Evolutionary conservation across 257 asterid species (phyloP).

Genomic region (Nicotiana obtusifolia): DNA sequence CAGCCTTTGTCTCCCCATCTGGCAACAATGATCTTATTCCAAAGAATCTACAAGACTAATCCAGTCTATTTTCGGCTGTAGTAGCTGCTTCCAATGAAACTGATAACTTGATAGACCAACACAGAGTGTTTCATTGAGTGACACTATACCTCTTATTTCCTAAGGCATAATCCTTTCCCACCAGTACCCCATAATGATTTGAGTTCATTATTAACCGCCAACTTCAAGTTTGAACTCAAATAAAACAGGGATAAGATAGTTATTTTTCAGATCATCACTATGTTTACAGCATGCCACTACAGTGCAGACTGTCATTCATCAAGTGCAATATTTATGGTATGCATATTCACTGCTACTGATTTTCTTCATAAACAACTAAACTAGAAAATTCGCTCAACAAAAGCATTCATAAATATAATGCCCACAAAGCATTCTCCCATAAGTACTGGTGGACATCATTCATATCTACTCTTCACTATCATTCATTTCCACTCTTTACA

Average conservation of each 20-base stretch:
- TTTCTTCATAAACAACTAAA: not conserved
- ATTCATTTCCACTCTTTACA: not conserved
- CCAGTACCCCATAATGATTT: not conserved
- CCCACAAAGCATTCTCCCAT: not conserved
- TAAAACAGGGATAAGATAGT: not conserved
- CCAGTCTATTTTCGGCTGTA: not conserved
- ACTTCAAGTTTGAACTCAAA: not conserved
- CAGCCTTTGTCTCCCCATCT: not conserved
- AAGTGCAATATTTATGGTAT: not conserved
- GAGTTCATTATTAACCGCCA: not conserved
- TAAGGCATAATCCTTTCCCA: not conserved
- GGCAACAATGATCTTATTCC: not conserved
- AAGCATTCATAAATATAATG: not conserved
- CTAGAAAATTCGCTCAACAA: not conserved
- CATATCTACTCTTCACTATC: not conserved
- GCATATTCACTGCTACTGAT: not conserved
- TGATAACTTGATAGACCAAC: constrained; percentile 2
- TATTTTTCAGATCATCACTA: not conserved
- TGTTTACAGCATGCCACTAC: not conserved
- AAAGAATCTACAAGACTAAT: not conserved
- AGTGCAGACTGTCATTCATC: not conserved
- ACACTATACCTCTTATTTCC: not conserved
- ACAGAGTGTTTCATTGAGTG: not conserved
- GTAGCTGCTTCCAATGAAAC: not conserved
- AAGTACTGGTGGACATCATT: not conserved